phyloP scores from a whole-genome alignment of 768 basidiomycete genomes.

The Mycena polygramma region DNA sequence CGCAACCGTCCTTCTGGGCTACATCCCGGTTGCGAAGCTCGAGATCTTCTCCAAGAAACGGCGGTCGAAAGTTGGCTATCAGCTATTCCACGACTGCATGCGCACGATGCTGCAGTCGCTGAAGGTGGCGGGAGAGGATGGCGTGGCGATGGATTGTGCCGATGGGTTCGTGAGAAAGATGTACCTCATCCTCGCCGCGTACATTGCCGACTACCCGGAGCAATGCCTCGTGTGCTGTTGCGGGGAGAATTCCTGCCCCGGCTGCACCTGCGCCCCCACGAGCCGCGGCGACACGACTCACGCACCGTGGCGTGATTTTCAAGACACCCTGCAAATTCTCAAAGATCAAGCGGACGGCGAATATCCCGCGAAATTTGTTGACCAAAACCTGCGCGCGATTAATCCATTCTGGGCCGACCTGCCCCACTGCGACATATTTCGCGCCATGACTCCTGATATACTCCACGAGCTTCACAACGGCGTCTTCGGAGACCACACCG shows the following conservation, averaged over 20 bases:
- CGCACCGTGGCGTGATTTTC: background rate
- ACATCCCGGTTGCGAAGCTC: constrained; percentile 51
- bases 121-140: constrained; percentile 13
- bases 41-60: constrained; percentile 37
- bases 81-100: constrained; percentile 52
- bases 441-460: background rate
- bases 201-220: constrained; percentile 31
- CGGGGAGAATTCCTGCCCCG: constrained; percentile 33
- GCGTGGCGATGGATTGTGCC: constrained; percentile 35
- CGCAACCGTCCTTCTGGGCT: constrained; percentile 48
- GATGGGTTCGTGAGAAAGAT: constrained; percentile 29
- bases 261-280: constrained; percentile 16
- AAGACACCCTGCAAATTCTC: background rate
- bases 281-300: background rate
- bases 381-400: constrained; percentile 31
- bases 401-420: constrained; percentile 34
- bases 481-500: constrained; percentile 58
- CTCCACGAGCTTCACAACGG: constrained; percentile 66
- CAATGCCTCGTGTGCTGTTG: constrained; percentile 24
- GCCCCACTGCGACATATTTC: constrained; percentile 28
- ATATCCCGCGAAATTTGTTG: constrained; percentile 34
- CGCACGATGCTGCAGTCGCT: constrained; percentile 42
- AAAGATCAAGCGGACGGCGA: constrained; percentile 28
- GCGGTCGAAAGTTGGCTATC: constrained; percentile 38
- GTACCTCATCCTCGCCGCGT: constrained; percentile 34